Conservation (phyloP, 78 protist species). For the Paratrimastix pyriformis region DNA sequence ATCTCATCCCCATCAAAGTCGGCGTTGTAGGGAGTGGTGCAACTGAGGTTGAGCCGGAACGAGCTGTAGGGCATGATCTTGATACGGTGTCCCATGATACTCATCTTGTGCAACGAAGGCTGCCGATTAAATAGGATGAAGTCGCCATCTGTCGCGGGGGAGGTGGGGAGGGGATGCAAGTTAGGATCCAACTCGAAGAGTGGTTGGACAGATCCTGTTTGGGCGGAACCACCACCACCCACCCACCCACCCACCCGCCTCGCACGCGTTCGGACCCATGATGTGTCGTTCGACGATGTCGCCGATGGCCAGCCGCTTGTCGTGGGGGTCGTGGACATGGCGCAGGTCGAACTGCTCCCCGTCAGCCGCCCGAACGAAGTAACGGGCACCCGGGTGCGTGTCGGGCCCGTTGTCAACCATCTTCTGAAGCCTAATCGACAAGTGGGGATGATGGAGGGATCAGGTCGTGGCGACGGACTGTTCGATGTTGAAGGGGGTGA, state of each 20-base stretch:
- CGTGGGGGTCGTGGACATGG: background rate
- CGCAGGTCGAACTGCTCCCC: conserved; percentile 73
- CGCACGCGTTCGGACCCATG: no score
- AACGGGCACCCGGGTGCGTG: conserved; percentile 64
- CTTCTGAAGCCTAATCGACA: no score
- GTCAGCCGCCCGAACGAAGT: conserved; percentile 55
- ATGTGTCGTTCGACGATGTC: conserved; percentile 85
- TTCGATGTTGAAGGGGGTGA: conserved; percentile 81
- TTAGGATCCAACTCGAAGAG: no score
- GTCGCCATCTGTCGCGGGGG: conserved; percentile 76
- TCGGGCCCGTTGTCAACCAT: conserved; percentile 80
- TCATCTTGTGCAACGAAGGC: conserved; percentile 98
- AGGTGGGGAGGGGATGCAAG: no score
- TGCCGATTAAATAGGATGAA: conserved; percentile 94
- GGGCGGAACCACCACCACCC: no score
- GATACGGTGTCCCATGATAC: conserved; percentile 97
- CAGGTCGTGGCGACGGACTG: background rate
- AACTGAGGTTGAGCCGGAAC: conserved; percentile 93
- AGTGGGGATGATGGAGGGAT: background rate
- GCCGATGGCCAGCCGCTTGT: conserved; percentile 43
- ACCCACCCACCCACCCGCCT: no score
- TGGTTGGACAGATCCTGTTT: no score
- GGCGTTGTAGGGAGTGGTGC: conserved; percentile 98
- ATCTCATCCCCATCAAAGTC: conserved; percentile 99
- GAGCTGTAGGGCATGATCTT: conserved; percentile 91